Conservation (phyloP, 495 filamentous ascomycete genomes). For the Xylaria venustula region DNA sequence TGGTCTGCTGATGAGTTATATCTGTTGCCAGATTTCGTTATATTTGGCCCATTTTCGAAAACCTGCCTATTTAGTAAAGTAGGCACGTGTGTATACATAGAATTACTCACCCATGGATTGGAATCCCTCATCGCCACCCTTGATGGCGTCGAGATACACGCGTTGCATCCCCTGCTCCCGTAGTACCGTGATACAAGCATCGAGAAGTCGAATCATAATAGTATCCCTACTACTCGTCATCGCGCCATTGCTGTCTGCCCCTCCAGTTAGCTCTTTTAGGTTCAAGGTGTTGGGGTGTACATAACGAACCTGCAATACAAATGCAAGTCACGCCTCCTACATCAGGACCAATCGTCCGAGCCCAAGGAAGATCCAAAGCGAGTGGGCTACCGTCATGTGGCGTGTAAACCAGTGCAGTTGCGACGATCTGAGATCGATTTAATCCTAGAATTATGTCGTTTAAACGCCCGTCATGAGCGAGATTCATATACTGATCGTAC, state of each 20-base stretch:
- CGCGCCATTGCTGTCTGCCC: conserved; percentile 32
- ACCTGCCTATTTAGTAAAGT: conserved; percentile 24
- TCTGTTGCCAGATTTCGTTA: conserved; percentile 44
- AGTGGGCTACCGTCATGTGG: conserved; percentile 51
- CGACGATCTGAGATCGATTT: conserved; percentile 47
- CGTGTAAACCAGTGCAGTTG: conserved; percentile 55
- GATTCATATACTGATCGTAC: conserved; percentile 54
- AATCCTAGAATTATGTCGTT: conserved; percentile 51
- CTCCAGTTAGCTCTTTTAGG: conserved; percentile 16
- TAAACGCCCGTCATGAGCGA: conserved; percentile 44
- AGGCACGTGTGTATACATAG: neutral
- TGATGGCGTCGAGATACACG: conserved; percentile 46
- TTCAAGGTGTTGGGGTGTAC: neutral
- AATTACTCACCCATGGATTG: conserved; percentile 42
- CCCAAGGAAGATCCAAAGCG: conserved; percentile 60
- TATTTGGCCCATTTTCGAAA: conserved; percentile 52
- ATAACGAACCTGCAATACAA: conserved; percentile 49
- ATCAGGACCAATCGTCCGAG: conserved; percentile 50
- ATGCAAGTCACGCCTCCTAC: conserved; percentile 62
- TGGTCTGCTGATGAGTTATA: conserved; percentile 16
- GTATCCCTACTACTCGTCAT: conserved; percentile 38
- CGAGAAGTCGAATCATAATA: conserved; percentile 46
- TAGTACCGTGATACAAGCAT: conserved; percentile 41
- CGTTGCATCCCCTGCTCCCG: conserved; percentile 38
- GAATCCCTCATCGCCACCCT: conserved; percentile 43